A percentile compares a stretch with the other conserved stretches of the same genome.
Conservation (phyloP, 495 filamentous ascomycete species). For the Aspergillus baeticus region DNA sequence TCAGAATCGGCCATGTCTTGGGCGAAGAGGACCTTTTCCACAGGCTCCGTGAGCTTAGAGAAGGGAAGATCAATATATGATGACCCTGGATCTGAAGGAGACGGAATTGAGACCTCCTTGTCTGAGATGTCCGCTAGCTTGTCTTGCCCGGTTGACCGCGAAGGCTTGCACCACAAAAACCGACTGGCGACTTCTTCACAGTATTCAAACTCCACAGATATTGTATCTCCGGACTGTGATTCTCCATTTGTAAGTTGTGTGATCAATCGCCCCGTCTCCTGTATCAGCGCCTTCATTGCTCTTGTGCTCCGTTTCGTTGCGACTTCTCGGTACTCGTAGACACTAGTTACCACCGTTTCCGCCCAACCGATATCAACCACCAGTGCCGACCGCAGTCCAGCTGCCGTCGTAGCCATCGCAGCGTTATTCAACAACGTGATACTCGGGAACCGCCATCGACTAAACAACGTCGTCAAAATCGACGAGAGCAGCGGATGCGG, state of each 20-base stretch:
- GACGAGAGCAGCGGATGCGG: conserved; percentile 77
- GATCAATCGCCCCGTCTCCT: conserved; percentile 68
- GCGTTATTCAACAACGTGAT: conserved; percentile 77
- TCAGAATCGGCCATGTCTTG: conserved; percentile 48
- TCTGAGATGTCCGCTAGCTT: conserved; percentile 2
- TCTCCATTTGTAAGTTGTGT: conserved; percentile 29
- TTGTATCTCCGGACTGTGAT: conserved; percentile 19
- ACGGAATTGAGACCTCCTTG: conserved; percentile 40
- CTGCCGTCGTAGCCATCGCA: conserved; percentile 67
- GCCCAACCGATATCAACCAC: conserved; percentile 90
- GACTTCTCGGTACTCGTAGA: conserved; percentile 89
- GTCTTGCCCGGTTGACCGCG: not conserved
- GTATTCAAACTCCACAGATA: conserved; percentile 64
- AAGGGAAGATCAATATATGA: conserved; percentile 58
- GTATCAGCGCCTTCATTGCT: conserved; percentile 66
- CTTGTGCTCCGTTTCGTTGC: conserved; percentile 63
- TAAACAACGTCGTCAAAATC: conserved; percentile 72
- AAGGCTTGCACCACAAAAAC: conserved; percentile 70
- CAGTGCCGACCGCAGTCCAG: conserved; percentile 76
- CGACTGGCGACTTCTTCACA: conserved; percentile 74
- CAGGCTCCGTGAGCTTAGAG: conserved; percentile 65
- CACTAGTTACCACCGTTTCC: conserved; percentile 75
- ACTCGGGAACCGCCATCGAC: conserved; percentile 74
- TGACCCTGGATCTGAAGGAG: conserved; percentile 38
- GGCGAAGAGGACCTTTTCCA: conserved; percentile 73